Percentiles rank a stretch among this genome's conserved stretches.
Conservation (phyloP, 768 basidiomycete species). For the Floccularia luteovirens region DNA sequence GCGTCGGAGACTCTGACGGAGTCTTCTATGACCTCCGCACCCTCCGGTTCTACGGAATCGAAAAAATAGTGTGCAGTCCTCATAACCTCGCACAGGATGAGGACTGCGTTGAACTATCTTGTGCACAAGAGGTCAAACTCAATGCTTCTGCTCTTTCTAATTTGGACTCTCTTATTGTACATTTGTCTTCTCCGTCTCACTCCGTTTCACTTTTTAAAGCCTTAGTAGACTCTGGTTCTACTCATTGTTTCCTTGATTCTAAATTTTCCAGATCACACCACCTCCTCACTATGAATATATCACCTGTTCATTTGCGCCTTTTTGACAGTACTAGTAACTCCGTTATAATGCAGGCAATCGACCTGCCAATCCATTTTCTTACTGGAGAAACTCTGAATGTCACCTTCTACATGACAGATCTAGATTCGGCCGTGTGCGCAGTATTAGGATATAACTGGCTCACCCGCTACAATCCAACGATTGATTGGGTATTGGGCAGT, state of each 20-base stretch:
- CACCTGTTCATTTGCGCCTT: neutral
- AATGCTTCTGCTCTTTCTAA: conserved; percentile 2
- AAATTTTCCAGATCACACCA: neutral
- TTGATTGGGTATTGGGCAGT: conserved; percentile 8
- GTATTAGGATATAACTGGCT: conserved; percentile 11
- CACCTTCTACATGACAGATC: conserved; percentile 3
- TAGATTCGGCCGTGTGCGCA: conserved; percentile 1
- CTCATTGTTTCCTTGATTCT: neutral
- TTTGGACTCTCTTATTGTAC: neutral
- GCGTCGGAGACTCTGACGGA: too few relatives aligned
- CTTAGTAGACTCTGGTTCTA: neutral
- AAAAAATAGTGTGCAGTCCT: conserved; percentile 3
- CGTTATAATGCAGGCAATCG: neutral
- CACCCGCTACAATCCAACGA: conserved; percentile 7
- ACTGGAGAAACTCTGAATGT: neutral
- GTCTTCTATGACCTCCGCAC: neutral
- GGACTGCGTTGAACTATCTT: conserved; percentile 1
- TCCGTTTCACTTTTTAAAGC: neutral
- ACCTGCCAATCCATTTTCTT: neutral
- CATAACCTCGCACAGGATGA: conserved; percentile 2
- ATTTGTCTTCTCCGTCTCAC: neutral
- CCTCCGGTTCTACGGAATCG: neutral
- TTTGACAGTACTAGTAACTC: conserved; percentile 1
- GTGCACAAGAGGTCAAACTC: conserved; percentile 1
- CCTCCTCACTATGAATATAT: neutral